Percentiles rank a stretch among this genome's conserved stretches.
These are phyloP conservation scores for Balamuthia mandrillaris DNA, from an alignment of 208 protist genomes.

Conservation along the genomic window DNA sequence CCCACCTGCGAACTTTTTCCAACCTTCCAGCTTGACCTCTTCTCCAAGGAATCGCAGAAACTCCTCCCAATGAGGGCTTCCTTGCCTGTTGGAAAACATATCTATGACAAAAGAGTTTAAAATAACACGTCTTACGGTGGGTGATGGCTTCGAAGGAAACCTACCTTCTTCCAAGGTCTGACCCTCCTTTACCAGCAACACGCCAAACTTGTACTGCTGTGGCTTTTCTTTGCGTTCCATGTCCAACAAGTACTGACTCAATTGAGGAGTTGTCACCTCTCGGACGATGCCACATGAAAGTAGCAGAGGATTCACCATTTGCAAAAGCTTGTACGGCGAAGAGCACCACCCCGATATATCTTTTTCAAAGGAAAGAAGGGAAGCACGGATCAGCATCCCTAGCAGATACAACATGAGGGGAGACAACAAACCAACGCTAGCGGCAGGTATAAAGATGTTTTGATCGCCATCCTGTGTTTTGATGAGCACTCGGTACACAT, in stretches of 20 bases:
- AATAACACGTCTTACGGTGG: too few relatives aligned
- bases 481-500: constrained; percentile 3
- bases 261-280: too few relatives aligned
- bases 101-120: neutral
- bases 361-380: too few relatives aligned
- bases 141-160: too few relatives aligned
- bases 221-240: neutral
- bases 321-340: neutral
- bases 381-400: too few relatives aligned
- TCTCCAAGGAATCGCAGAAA: constrained; percentile 13
- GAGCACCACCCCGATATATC: neutral
- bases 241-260: too few relatives aligned
- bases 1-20: constrained; percentile 3
- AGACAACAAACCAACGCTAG: too few relatives aligned
- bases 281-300: neutral
- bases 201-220: constrained; percentile 4
- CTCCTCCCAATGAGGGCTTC: constrained; percentile 14
- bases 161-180: constrained; percentile 20
- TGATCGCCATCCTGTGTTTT: constrained; percentile 23
- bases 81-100: constrained; percentile 3
- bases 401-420: too few relatives aligned
- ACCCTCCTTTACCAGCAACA: constrained; percentile 3
- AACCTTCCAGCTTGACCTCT: neutral
- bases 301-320: constrained; percentile 4
- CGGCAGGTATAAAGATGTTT: neutral